Conservation (phyloP, 139 green algal species). For the Chlorokybus atmophyticus region DNA sequence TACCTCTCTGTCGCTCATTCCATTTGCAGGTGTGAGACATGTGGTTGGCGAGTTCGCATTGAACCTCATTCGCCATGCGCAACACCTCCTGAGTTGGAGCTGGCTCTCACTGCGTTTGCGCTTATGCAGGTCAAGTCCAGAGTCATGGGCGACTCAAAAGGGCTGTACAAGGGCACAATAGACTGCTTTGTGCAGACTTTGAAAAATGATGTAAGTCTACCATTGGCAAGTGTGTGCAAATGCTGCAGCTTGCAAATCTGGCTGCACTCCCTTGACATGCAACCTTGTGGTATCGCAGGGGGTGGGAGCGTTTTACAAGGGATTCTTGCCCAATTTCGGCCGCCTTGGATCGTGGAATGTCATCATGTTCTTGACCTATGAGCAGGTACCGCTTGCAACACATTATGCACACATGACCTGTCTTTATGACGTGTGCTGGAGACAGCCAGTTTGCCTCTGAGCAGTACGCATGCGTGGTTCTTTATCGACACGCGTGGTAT, state of each 20-base stretch:
- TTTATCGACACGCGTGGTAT: too few species aligned
- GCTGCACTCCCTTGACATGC: background rate
- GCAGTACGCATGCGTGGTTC: too few species aligned
- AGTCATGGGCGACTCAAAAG: constrained; percentile 73
- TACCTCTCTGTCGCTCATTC: too few species aligned
- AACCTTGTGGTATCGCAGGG: constrained; percentile 2
- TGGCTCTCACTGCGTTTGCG: background rate
- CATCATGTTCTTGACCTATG: constrained; percentile 93
- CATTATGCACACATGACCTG: too few species aligned
- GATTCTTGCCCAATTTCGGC: constrained; percentile 87
- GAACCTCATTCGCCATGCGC: too few species aligned
- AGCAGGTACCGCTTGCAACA: too few species aligned
- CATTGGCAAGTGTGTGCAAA: too few species aligned
- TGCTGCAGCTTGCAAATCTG: background rate
- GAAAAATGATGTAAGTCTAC: constrained; percentile 48
- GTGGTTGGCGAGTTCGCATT: too few species aligned
- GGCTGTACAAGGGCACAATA: constrained; percentile 64
- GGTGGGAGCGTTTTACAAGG: constrained; percentile 83
- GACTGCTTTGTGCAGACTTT: constrained; percentile 90
- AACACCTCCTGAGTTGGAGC: background rate
- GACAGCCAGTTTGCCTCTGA: too few species aligned
- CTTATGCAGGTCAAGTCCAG: constrained; percentile 58
- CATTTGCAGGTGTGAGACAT: too few species aligned
- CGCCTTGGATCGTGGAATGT: constrained; percentile 82
- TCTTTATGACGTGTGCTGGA: too few species aligned